Conservation (phyloP, 225 moss, liverwort and hornwort species). For the Anthoceros angustus region DNA sequence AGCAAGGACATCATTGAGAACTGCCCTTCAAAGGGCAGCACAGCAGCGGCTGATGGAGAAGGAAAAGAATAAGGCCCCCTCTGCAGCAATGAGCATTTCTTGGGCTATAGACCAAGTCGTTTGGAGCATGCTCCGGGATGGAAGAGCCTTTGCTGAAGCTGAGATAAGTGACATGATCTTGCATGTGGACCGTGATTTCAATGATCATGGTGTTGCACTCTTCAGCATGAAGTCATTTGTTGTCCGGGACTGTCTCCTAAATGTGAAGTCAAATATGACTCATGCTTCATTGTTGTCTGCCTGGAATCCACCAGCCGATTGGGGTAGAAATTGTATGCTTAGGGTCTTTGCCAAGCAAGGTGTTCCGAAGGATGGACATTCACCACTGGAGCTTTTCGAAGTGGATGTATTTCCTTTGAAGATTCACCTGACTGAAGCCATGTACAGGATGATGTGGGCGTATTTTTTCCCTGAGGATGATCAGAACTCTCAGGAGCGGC, state of each 20-base stretch:
- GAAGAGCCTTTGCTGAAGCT: constrained; percentile 85
- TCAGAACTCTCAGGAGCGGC: constrained; percentile 59
- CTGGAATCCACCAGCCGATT: constrained; percentile 89
- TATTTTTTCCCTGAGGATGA: constrained; percentile 97
- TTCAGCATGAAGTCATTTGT: constrained; percentile 87
- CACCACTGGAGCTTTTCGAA: constrained; percentile 79
- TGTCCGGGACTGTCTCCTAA: constrained; percentile 63
- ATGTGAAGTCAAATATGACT: constrained; percentile 52
- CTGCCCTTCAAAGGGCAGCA: constrained; percentile 70
- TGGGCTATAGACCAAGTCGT: constrained; percentile 93
- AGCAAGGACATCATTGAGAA: constrained; percentile 46
- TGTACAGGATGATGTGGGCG: constrained; percentile 98
- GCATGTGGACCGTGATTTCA: constrained; percentile 87
- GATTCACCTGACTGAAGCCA: constrained; percentile 73
- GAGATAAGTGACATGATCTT: constrained; percentile 89
- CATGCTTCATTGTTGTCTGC: constrained; percentile 40
- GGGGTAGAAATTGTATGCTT: constrained; percentile 91
- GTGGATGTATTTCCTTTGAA: constrained; percentile 79
- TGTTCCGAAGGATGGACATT: constrained; percentile 86
- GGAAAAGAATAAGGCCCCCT: constrained; percentile 82
- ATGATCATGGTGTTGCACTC: constrained; percentile 76
- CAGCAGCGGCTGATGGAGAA: constrained; percentile 88
- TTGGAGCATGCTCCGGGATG: constrained; percentile 98
- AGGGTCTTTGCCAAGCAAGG: constrained; percentile 83
- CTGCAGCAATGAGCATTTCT: constrained; percentile 93